These are phyloP conservation scores for Ceriops decandra DNA, from an alignment of 345 rosid genomes.

Conservation along the genomic window DNA sequence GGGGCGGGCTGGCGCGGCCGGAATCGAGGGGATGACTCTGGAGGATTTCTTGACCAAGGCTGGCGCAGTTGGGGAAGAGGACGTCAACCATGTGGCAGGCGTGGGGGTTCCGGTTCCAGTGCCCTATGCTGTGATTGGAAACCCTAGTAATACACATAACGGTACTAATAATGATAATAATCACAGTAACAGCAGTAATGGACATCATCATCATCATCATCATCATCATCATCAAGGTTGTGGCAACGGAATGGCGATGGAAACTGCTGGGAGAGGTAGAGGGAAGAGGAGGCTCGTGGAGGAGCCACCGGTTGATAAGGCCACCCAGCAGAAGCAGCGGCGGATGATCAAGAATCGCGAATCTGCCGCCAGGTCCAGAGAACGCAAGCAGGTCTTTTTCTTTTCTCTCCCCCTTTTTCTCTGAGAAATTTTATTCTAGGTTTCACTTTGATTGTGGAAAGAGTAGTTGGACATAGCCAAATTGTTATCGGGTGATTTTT, in stretches of 20 bases:
- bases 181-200: neutral
- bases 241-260: constrained; percentile 3
- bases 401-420: neutral
- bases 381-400: constrained; percentile 48
- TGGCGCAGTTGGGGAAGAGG: constrained; percentile 48
- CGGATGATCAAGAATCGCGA: constrained; percentile 66
- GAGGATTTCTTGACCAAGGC: constrained; percentile 56
- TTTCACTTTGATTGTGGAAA: too few relatives aligned
- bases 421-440: too few relatives aligned
- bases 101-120: constrained; percentile 18
- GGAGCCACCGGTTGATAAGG: constrained; percentile 56
- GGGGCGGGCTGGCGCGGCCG: constrained; percentile 8
- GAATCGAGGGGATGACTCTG: constrained; percentile 36
- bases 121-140: constrained; percentile 7
- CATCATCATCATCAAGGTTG: neutral
- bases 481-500: too few relatives aligned
- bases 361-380: constrained; percentile 64
- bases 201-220: constrained; percentile 7
- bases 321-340: constrained; percentile 61
- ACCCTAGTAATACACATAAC: neutral
- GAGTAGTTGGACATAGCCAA: too few relatives aligned
- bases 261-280: constrained; percentile 31
- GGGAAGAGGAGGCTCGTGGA: constrained; percentile 49
- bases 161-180: neutral
- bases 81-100: constrained; percentile 36